Percentiles rank a stretch among this genome's conserved stretches.
Conservation (phyloP, 345 rosid genomes). For the Draba incana region DNA sequence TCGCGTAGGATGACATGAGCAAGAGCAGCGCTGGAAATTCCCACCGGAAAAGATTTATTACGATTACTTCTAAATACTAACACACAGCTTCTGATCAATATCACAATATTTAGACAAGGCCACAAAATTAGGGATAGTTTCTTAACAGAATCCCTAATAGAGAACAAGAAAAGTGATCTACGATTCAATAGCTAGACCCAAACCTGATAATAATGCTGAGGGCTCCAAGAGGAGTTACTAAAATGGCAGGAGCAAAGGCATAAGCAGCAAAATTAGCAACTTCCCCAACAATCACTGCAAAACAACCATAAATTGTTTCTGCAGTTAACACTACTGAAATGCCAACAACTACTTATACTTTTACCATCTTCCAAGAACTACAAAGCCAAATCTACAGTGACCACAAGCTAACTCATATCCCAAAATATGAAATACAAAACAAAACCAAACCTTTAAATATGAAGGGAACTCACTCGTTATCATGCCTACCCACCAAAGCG, state of each 20-base stretch:
- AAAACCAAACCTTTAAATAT: conserved; percentile 26
- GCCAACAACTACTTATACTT: not conserved
- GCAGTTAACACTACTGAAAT: conserved; percentile 7
- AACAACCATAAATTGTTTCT: conserved; percentile 2
- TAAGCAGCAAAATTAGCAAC: conserved; percentile 93
- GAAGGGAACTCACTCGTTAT: conserved; percentile 71
- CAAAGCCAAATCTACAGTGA: conserved; percentile 8
- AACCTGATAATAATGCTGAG: conserved; percentile 90
- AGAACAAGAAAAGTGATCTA: not conserved
- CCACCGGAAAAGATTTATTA: not conserved
- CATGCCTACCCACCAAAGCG: conserved; percentile 98
- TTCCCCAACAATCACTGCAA: conserved; percentile 90
- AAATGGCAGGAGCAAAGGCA: conserved; percentile 92
- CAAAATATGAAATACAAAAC: not conserved
- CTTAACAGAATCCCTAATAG: not conserved
- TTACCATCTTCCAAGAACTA: not conserved
- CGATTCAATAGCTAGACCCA: not conserved
- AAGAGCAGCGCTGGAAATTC: conserved; percentile 71
- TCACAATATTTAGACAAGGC: not conserved
- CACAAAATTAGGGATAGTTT: not conserved
- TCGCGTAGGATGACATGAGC: conserved; percentile 82
- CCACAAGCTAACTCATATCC: conserved; percentile 1
- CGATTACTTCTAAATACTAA: not conserved
- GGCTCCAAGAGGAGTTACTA: conserved; percentile 93
- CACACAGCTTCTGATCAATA: not conserved